These are phyloP conservation scores for Colletotrichum phormii DNA, from an alignment of 2,329 filamentous ascomycete species.

Conservation along the genomic window DNA sequence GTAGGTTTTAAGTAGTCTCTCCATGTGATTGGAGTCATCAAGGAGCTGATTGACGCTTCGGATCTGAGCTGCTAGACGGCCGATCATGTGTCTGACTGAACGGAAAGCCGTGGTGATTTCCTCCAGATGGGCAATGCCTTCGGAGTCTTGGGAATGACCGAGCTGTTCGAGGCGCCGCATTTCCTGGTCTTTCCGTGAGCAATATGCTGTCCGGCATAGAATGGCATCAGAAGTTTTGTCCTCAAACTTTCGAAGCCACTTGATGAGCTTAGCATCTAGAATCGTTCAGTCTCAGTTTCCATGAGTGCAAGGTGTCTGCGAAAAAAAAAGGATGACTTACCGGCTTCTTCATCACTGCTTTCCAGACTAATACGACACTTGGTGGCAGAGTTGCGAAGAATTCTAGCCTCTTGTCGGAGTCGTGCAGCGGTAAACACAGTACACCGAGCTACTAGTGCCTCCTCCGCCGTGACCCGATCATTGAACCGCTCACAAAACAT, in stretches of 20 bases:
- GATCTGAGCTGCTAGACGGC: conserved; percentile 57
- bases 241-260: background rate
- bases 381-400: conserved; percentile 32
- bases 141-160: background rate
- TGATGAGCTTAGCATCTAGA: background rate
- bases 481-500: background rate
- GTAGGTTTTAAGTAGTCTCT: conserved; percentile 46
- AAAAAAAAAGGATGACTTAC: background rate
- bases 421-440: conserved; percentile 39
- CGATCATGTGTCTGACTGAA: conserved; percentile 53
- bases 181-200: conserved; percentile 18
- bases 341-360: accelerated
- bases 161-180: conserved; percentile 17
- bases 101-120: conserved; percentile 40
- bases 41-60: conserved; percentile 53
- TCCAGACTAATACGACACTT: conserved; percentile 25
- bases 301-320: background rate
- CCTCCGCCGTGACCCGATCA: background rate
- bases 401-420: conserved; percentile 39
- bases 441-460: background rate
- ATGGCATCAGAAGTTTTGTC: background rate
- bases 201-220: background rate
- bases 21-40: conserved; percentile 44
- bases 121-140: background rate
- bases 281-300: background rate